Evolutionary conservation across 78 protist genomes (phyloP).

Genomic region (Dictyostelium citrinum): DNA sequence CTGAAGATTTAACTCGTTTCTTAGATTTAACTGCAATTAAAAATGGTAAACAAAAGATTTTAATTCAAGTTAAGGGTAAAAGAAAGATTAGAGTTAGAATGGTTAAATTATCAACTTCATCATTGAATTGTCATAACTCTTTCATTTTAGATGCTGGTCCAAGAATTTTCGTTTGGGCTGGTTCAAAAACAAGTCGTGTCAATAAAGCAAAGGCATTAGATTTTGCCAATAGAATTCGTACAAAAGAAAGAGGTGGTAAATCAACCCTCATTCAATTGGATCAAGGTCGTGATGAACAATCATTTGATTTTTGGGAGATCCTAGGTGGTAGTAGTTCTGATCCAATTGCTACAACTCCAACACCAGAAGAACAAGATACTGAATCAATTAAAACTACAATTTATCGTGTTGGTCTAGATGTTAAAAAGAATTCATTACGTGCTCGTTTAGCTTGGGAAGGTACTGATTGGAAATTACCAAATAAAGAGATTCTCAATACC

Average conservation of each 20-base stretch:
- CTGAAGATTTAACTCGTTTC: neutral
- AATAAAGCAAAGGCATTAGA: slow-evolving; percentile 79
- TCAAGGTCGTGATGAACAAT: slow-evolving; percentile 35
- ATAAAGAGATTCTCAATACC: slow-evolving; percentile 48
- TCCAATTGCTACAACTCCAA: neutral
- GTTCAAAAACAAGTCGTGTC: slow-evolving; percentile 64
- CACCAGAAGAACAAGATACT: slow-evolving; percentile 71
- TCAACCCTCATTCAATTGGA: slow-evolving; percentile 53
- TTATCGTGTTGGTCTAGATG: slow-evolving; percentile 64
- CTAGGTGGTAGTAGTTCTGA: slow-evolving; percentile 2
- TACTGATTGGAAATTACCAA: slow-evolving; percentile 58
- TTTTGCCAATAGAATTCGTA: slow-evolving; percentile 73
- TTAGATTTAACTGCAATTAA: slow-evolving; percentile 41
- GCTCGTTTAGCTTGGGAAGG: slow-evolving; percentile 75
- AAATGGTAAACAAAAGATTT: slow-evolving; percentile 57
- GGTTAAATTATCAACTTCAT: slow-evolving; percentile 23
- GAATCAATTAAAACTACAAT: slow-evolving; percentile 34
- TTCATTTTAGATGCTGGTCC: slow-evolving; percentile 76
- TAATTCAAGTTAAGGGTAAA: slow-evolving; percentile 81
- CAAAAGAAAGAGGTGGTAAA: slow-evolving; percentile 78
- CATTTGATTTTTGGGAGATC: slow-evolving; percentile 57
- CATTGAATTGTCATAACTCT: slow-evolving; percentile 72
- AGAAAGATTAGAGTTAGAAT: slow-evolving; percentile 67
- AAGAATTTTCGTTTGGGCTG: slow-evolving; percentile 73
- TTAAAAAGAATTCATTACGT: slow-evolving; percentile 46